These are phyloP conservation scores for Pulveroboletus sp. DNA, from an alignment of 768 basidiomycete species.

Conservation along the genomic window DNA sequence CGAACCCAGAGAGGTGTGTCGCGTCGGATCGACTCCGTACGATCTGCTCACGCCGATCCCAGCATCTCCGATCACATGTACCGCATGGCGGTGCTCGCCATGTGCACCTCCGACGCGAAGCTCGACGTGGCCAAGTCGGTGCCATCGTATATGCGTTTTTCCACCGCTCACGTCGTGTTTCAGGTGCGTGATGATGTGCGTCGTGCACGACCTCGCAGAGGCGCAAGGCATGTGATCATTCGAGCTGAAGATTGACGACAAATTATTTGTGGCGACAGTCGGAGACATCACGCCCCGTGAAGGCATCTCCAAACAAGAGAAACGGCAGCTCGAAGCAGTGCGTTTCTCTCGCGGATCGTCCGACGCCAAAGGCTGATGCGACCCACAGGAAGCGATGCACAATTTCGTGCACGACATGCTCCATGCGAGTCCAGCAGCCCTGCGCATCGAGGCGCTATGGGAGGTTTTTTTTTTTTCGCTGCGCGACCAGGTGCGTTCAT, in stretches of 20 bases:
- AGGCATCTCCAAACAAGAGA: slow-evolving; percentile 77
- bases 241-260: too few relatives aligned
- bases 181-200: slow-evolving; percentile 76
- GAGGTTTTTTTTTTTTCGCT: slow-evolving; percentile 32
- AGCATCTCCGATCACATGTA: slow-evolving; percentile 98
- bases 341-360: slow-evolving; percentile 10
- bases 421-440: slow-evolving; percentile 65
- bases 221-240: slow-evolving; percentile 72
- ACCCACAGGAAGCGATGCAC: slow-evolving; percentile 75
- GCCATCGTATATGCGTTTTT: not conserved
- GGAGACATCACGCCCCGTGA: slow-evolving; percentile 93
- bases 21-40: too few relatives aligned
- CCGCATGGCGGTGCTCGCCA: slow-evolving; percentile 90
- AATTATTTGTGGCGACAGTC: too few relatives aligned
- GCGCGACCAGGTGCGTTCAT: too few relatives aligned
- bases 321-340: slow-evolving; percentile 70
- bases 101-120: slow-evolving; percentile 74
- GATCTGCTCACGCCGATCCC: not conserved
- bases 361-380: too few relatives aligned
- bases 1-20: slow-evolving; percentile 72
- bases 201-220: slow-evolving; percentile 95
- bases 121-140: slow-evolving; percentile 72
- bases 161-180: not conserved
- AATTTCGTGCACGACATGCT: slow-evolving; percentile 89
- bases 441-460: slow-evolving; percentile 69